Base-by-base conservation (phyloP, 768 basidiomycete genomes). In the Mycena leptocephala region DNA sequence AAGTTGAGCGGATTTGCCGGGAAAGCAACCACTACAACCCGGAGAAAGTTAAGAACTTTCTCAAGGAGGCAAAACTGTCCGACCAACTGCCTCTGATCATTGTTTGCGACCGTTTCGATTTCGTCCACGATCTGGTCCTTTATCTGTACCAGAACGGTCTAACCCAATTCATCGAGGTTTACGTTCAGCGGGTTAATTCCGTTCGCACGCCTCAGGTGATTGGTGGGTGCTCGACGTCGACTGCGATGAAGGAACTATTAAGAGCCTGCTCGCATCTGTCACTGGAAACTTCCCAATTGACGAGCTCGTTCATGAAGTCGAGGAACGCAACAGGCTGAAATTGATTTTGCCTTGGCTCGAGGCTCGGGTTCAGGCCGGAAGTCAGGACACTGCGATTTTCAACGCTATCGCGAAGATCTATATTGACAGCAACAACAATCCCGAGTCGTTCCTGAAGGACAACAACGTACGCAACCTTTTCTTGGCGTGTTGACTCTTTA, bases 31-130 rank as follows among this genome's bases (percentile, higher is more conserved):
- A 89, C 87, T 99, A 99, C 91, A 99, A 97, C 85, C 96, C 98
- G 1, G 98, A 99, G 89, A 99, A 99, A 86, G 98, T 99, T 91
- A 99, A 99, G 91, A 99, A 99, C 87, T 99, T 99, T 94, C 93
- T 99, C 85, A 99, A 99, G 86, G 98, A 99, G 83, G 97, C 98
- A 81, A 97, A 98, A 82, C 93, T 99, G 33, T 87, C 93, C 43
- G 98, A 99, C 83, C 98, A 99, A 83, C 93, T 99, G 43, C 98
- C 98, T 5, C 93, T 99, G 80, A 99, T 99, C 89, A 99, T 99
- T 79, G 98, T 99, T 81, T 99, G 98, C 91, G 98, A 99, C 84
- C 97, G 98, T 46, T 99, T 99, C 90, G 98, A 98, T 90, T 99
- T 99, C 81, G 98, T 99, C 14, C 98, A 99, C 84, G 98, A 99